These are phyloP conservation scores for Pythium pyrilobum DNA, from an alignment of 352 stramenopile genomes.

Conservation along the genomic window DNA sequence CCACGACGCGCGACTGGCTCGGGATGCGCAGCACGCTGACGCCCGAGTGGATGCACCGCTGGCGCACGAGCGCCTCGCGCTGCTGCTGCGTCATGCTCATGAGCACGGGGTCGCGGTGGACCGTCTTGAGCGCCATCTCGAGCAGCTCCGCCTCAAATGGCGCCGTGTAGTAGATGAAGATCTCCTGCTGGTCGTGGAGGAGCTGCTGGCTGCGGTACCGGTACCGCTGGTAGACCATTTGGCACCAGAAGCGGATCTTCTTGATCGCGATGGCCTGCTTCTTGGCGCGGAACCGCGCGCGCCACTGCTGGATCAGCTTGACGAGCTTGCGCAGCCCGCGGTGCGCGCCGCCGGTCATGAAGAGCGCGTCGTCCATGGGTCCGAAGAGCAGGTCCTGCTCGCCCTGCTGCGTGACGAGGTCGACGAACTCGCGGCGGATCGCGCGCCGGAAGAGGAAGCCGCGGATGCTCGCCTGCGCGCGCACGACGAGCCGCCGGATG, in stretches of 20 bases:
- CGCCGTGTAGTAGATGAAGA: conserved; percentile 73
- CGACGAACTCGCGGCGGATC: conserved; percentile 41
- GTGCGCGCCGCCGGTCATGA: conserved; percentile 28
- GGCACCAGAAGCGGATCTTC: conserved; percentile 77
- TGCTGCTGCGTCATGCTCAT: conserved; percentile 42
- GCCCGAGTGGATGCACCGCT: conserved; percentile 45
- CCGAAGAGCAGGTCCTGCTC: conserved; percentile 45
- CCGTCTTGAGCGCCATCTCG: conserved; percentile 40
- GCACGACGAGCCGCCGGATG: conserved; percentile 43
- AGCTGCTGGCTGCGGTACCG: conserved; percentile 45
- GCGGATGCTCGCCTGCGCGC: conserved; percentile 47
- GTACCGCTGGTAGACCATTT: conserved; percentile 69
- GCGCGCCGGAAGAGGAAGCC: conserved; percentile 55
- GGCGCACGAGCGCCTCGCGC: conserved; percentile 35
- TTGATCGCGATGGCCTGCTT: conserved; percentile 65
- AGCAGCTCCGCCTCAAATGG: conserved; percentile 49
- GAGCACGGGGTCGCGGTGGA: conserved; percentile 58
- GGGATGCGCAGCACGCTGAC: conserved; percentile 53
- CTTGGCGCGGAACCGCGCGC: conserved; percentile 35
- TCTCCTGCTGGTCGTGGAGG: conserved; percentile 46
- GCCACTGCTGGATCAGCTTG: conserved; percentile 48
- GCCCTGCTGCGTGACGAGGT: conserved; percentile 37
- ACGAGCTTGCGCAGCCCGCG: conserved; percentile 48
- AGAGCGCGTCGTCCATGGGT: conserved; percentile 21
- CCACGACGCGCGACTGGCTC: conserved; percentile 21